phyloP scores from a whole-genome alignment of 139 green algal genomes.

The Tetraselmis striata region DNA sequence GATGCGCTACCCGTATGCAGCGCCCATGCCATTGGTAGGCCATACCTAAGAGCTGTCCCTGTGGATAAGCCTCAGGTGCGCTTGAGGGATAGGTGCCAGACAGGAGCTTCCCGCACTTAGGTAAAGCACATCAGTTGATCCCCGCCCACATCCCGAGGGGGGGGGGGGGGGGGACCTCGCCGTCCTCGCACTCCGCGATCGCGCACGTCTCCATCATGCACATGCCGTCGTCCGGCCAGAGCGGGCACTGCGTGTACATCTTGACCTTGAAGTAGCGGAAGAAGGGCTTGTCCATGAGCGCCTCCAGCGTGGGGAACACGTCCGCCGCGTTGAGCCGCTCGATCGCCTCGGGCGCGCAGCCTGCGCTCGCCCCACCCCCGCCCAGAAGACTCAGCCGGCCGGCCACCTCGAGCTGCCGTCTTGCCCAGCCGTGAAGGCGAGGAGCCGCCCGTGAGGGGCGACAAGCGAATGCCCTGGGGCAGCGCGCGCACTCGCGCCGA shows the following conservation, averaged over 20 bases:
- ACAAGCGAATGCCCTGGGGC: not conserved
- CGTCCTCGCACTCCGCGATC: not conserved
- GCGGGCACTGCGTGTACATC: conserved; percentile 86
- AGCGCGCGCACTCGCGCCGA: not conserved
- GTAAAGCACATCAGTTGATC: no score
- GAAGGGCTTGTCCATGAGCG: conserved; percentile 72
- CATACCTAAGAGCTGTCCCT: no score
- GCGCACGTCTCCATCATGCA: conserved; percentile 67
- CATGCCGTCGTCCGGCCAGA: conserved; percentile 95
- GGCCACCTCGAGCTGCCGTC: no score
- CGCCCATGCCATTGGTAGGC: no score
- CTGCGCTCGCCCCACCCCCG: no score
- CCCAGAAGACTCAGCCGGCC: no score
- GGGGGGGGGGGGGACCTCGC: not conserved
- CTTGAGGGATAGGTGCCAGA: no score
- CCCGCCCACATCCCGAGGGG: no score
- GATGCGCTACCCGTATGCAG: no score
- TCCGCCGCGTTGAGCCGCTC: conserved; percentile 52
- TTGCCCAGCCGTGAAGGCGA: not conserved
- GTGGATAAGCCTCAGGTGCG: no score
- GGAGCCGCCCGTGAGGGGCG: no score
- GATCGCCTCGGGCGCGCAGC: conserved; percentile 72
- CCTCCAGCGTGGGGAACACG: conserved; percentile 50
- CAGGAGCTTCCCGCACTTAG: no score
- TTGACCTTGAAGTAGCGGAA: conserved; percentile 93